Evolutionary conservation across 306 rosid species (phyloP).

Genomic region (Trifolium fragiferum): DNA sequence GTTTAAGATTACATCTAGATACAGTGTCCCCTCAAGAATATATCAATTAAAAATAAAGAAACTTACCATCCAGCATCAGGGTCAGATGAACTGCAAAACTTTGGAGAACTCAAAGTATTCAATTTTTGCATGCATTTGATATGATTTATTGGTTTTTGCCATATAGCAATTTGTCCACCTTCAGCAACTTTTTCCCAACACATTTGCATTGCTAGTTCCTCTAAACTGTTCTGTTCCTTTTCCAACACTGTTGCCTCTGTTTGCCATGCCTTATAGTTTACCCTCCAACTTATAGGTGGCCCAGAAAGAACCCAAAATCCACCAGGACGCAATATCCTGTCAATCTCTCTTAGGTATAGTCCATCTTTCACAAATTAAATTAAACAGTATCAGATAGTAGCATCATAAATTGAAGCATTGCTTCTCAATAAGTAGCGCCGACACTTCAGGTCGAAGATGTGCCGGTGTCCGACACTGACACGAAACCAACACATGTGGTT

Average conservation of each 20-base stretch:
- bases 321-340: conserved; percentile 61
- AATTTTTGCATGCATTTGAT: conserved; percentile 44
- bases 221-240: conserved; percentile 50
- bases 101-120: conserved; percentile 44
- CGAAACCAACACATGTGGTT: not conserved
- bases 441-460: not conserved
- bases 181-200: conserved; percentile 69
- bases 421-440: not conserved
- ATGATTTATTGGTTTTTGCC: conserved; percentile 56
- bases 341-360: conserved; percentile 57
- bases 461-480: not conserved
- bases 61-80: conserved; percentile 60
- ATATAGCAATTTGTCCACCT: conserved; percentile 49
- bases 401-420: not conserved
- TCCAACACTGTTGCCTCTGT: conserved; percentile 47
- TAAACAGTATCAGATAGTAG: conserved; percentile 21
- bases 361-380: conserved; percentile 50
- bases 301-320: conserved; percentile 75
- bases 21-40: not conserved
- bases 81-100: conserved; percentile 51
- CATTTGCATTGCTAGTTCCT: conserved; percentile 55
- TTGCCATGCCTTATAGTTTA: conserved; percentile 52
- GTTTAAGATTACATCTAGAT: not conserved
- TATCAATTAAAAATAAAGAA: conserved; percentile 15
- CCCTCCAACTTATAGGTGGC: conserved; percentile 71